Base-by-base conservation (phyloP, 139 green algal species). In the Coelastrella sp. region DNA sequence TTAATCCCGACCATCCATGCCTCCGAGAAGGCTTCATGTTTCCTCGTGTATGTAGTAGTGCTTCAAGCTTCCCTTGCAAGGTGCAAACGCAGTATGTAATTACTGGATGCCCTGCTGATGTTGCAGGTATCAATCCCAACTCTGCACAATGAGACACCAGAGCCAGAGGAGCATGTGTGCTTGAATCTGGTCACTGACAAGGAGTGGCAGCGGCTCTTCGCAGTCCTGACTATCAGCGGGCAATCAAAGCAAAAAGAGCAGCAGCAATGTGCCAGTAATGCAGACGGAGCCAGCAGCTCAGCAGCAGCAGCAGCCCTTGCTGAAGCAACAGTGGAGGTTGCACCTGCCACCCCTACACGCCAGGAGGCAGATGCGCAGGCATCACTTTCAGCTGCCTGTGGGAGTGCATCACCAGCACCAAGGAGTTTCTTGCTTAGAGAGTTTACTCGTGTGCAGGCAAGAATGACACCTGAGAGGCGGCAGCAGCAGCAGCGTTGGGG, bases 171-270 rank as follows among this genome's bases (percentile, higher is more conserved):
- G 32, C 34, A n/a, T 69, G 53, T 71, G 8, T 27, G 21, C 21
- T 35, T 71, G 32, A 60, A 82, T 38, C 53, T 82, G 17, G 51
- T 71, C 0, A n/a, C 75, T 27, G 75, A 82, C 53, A 82, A 82
- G 75, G 75, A 82, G 23, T 82, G 75, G 75, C 75, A 82, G 75
- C 75, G 75, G 34, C 51, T 82, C 8, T 82, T 82, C 71, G 53
- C 75, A 37, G 75, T 82, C 5, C 75, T 82, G 6, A 82, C 75
- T 21, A 41, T 82, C 6, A 81, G 50, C 50, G 30, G 73, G 17
- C 69, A 79, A 50, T 50, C 73, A 41, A 62, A 32, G 27, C 40
- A 11, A 5, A 25, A 43, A 38, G 32, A 74, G 30, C 64, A 69
- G 62, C 62, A 79, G 69, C 37, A 57, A 21, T 35, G 21, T 43